Evolutionary conservation across 306 rosid genomes (phyloP).

Genomic region (Astragalus membranaceus): DNA sequence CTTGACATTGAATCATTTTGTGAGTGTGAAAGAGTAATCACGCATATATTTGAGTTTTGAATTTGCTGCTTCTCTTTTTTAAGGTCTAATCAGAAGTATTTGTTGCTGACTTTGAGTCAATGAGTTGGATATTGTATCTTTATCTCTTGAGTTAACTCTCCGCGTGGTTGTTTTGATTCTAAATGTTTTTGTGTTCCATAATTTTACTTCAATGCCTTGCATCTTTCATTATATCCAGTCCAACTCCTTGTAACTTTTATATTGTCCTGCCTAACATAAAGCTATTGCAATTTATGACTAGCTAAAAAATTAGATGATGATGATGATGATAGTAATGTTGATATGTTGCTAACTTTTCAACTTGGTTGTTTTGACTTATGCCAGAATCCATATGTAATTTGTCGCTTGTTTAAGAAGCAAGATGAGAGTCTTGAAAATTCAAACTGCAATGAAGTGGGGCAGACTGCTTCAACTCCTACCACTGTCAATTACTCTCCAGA

Average conservation of each 20-base stretch:
- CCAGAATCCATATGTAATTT: constrained; percentile 78
- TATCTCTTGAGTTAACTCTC: neutral
- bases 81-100: neutral
- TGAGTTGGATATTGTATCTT: neutral
- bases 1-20: neutral
- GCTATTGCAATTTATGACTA: constrained; percentile 13
- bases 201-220: neutral
- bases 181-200: constrained; percentile 7
- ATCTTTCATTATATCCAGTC: neutral
- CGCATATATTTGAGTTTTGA: too few species aligned
- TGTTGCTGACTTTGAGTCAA: constrained; percentile 2
- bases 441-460: constrained; percentile 49
- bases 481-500: constrained; percentile 47
- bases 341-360: constrained; percentile 14
- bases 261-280: neutral
- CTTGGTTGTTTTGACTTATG: constrained; percentile 22
- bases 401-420: constrained; percentile 80
- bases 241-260: neutral
- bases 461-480: constrained; percentile 36
- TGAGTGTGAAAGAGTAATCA: too few species aligned
- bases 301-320: neutral
- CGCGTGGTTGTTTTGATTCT: neutral
- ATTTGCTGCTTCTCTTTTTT: neutral
- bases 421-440: constrained; percentile 61
- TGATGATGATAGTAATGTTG: neutral